Conservation (phyloP, 2,329 filamentous ascomycete species). For the Amesomyces nigricolor region DNA sequence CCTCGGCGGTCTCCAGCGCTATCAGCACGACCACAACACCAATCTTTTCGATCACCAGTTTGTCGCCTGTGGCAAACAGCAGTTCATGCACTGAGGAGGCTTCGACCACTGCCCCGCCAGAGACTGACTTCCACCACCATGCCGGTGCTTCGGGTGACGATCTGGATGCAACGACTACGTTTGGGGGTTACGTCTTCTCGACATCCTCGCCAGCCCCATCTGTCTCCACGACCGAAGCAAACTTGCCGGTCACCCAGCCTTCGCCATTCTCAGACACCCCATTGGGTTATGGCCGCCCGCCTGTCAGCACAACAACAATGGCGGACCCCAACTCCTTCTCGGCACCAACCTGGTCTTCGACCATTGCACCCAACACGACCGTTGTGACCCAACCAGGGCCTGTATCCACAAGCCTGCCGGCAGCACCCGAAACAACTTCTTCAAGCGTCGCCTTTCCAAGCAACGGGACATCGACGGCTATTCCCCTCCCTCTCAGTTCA, state of each 20-base stretch:
- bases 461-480: background rate
- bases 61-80: background rate
- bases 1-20: background rate
- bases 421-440: background rate
- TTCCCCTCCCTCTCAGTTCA: background rate
- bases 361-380: background rate
- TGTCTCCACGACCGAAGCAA: background rate
- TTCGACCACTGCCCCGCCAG: constrained; percentile 3
- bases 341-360: background rate
- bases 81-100: constrained; percentile 8
- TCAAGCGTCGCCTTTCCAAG: background rate
- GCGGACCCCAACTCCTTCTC: background rate
- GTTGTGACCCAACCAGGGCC: background rate
- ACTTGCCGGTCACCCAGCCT: background rate
- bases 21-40: background rate
- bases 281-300: background rate
- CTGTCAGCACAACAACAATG: background rate
- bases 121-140: constrained; percentile 16
- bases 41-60: constrained; percentile 11
- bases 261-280: background rate
- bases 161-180: background rate
- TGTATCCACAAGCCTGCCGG: background rate
- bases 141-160: constrained; percentile 1
- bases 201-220: background rate
- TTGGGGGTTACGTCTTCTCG: constrained; percentile 17